Evolutionary conservation across 2,329 filamentous ascomycete genomes (phyloP).

Genomic region (Neonectria hederae): DNA sequence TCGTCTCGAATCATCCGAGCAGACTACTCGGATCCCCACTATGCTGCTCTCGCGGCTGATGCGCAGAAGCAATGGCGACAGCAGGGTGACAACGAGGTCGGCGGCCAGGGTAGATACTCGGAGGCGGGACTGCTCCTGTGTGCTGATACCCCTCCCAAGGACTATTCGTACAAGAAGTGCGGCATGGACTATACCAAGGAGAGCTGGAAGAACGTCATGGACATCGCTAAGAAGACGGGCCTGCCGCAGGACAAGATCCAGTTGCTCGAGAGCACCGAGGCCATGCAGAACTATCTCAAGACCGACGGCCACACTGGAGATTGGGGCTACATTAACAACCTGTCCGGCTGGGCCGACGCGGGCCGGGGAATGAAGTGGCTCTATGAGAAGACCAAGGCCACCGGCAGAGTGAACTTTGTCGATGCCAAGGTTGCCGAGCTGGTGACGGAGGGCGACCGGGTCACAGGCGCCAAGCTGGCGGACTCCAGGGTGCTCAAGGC

Average conservation of each 20-base stretch:
- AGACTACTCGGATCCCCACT: constrained; percentile 85
- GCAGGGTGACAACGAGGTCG: constrained; percentile 63
- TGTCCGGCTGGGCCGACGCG: constrained; percentile 84
- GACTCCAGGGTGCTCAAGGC: constrained; percentile 57
- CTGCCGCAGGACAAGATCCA: constrained; percentile 52
- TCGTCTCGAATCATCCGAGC: constrained; percentile 71
- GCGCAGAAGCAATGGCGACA: constrained; percentile 77
- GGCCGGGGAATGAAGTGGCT: constrained; percentile 74
- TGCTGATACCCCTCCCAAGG: constrained; percentile 56
- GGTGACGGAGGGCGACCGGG: constrained; percentile 49
- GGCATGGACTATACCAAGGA: constrained; percentile 67
- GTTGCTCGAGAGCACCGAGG: constrained; percentile 55
- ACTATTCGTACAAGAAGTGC: constrained; percentile 49
- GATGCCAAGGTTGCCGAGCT: constrained; percentile 59
- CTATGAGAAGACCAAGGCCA: constrained; percentile 61
- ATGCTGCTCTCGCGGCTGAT: constrained; percentile 75
- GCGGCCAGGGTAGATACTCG: constrained; percentile 72
- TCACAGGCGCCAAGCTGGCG: constrained; percentile 63
- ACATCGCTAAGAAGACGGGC: constrained; percentile 54
- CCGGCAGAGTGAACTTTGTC: constrained; percentile 65
- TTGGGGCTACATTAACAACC: constrained; percentile 78
- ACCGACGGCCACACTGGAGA: constrained; percentile 65
- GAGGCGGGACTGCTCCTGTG: constrained; percentile 76
- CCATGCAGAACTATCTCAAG: constrained; percentile 56
- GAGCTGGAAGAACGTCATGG: constrained; percentile 69